Conservation (phyloP, 78 protist species). For the Cavenderia fasciculata region DNA sequence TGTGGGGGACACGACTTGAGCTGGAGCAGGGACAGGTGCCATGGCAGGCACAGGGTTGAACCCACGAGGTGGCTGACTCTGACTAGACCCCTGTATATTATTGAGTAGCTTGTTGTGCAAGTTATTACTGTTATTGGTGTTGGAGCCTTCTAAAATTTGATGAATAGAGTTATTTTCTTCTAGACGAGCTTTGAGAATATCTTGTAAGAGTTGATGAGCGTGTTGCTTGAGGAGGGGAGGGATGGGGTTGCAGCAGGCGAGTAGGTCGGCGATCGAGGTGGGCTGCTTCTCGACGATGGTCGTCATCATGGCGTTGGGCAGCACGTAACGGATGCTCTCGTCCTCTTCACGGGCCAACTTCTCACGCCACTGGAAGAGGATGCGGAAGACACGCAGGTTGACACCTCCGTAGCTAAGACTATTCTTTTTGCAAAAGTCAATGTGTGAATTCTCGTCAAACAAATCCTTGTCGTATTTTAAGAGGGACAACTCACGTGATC, state of each 20-base stretch:
- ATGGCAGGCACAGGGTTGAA: neutral
- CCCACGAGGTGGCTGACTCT: no score
- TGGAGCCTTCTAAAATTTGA: neutral
- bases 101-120: neutral
- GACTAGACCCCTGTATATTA: neutral
- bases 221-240: slow-evolving; percentile 52
- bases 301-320: slow-evolving; percentile 64
- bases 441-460: slow-evolving; percentile 5
- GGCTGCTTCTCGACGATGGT: slow-evolving; percentile 58
- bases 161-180: neutral
- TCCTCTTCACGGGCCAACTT: slow-evolving; percentile 86
- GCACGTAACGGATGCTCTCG: slow-evolving; percentile 83
- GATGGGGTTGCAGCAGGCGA: slow-evolving; percentile 8
- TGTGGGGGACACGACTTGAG: neutral
- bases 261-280: slow-evolving; percentile 10
- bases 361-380: slow-evolving; percentile 92
- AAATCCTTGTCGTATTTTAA: slow-evolving; percentile 81
- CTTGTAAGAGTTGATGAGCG: slow-evolving; percentile 45
- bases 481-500: slow-evolving; percentile 81
- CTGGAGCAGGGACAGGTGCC: neutral
- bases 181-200: slow-evolving; percentile 22
- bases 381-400: slow-evolving; percentile 35
- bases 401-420: slow-evolving; percentile 14
- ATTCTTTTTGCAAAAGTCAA: neutral
- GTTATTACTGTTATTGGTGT: neutral